Evolutionary conservation across 208 protist species (phyloP).

Genomic region (Acanthamoeba sp.): DNA sequence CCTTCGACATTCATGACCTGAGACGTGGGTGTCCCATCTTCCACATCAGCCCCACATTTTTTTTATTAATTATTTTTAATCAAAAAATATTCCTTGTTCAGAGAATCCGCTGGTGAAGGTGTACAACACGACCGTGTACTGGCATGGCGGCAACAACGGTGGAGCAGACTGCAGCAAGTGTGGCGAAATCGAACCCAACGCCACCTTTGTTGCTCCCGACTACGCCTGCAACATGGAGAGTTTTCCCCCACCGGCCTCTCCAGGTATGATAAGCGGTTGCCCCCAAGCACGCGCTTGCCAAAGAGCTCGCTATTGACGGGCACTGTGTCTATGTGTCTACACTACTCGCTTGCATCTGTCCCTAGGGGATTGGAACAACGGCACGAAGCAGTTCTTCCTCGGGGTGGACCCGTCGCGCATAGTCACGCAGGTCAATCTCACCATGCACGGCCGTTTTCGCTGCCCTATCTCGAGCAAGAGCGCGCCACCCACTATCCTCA

Average conservation of each 20-base stretch:
- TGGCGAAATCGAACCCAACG: neutral
- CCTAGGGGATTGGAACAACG: constrained; percentile 60
- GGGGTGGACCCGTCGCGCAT: constrained; percentile 29
- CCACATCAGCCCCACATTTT: too few relatives aligned
- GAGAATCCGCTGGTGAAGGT: constrained; percentile 27
- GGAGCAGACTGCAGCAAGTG: neutral
- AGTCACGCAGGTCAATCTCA: constrained; percentile 70
- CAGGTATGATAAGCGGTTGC: neutral
- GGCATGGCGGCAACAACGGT: constrained; percentile 39
- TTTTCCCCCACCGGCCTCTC: neutral
- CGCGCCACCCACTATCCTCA: constrained; percentile 61
- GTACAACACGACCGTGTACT: constrained; percentile 38
- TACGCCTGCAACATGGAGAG: constrained; percentile 66
- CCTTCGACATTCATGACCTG: neutral
- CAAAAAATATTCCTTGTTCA: neutral
- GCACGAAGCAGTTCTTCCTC: constrained; percentile 61
- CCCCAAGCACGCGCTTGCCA: neutral
- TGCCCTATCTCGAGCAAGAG: neutral
- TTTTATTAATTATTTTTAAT: too few relatives aligned
- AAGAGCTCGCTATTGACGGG: too few relatives aligned
- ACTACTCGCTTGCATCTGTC: too few relatives aligned
- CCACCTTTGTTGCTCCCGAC: constrained; percentile 15
- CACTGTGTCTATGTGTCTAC: too few relatives aligned
- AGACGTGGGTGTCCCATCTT: neutral
- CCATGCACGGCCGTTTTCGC: constrained; percentile 64